Percentiles rank a stretch among this genome's conserved stretches.
Evolutionary conservation across 2,329 filamentous ascomycete genomes (phyloP).

Genomic region (Penicillium expansum): DNA sequence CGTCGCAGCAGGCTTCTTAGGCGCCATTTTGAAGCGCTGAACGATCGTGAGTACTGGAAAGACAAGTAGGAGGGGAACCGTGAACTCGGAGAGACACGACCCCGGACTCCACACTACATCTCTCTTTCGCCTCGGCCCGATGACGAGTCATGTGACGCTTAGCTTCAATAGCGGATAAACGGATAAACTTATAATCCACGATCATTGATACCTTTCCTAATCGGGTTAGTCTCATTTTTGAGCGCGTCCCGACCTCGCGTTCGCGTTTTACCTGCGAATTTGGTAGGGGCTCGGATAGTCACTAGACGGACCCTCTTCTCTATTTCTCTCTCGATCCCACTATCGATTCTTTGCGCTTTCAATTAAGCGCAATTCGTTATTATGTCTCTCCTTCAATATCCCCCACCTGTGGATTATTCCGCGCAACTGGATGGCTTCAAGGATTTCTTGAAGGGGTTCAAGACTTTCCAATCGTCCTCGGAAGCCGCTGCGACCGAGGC

Average conservation of each 20-base stretch:
- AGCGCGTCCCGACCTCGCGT: conserved; percentile 17
- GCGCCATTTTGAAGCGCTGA: conserved; percentile 38
- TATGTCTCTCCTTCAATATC: conserved; percentile 85
- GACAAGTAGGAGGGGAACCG: conserved; percentile 13
- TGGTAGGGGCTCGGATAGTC: conserved; percentile 14
- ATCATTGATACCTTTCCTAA: conserved; percentile 5
- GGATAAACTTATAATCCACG: conserved; percentile 7
- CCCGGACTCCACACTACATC: conserved; percentile 22
- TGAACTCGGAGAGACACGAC: conserved; percentile 15
- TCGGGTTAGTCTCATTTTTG: conserved; percentile 7
- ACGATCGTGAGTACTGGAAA: conserved; percentile 8
- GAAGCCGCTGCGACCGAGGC: conserved; percentile 70
- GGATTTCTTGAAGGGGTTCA: conserved; percentile 84
- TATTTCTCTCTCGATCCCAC: conserved; percentile 17
- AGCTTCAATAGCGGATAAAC: conserved; percentile 1
- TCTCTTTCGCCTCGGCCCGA: conserved; percentile 33
- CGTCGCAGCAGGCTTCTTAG: conserved; percentile 58
- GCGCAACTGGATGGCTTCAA: conserved; percentile 79
- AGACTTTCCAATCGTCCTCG: conserved; percentile 65
- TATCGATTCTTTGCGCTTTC: conserved; percentile 21
- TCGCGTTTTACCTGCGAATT: conserved; percentile 11
- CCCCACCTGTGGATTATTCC: conserved; percentile 78
- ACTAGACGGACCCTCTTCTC: conserved; percentile 12
- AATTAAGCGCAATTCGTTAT: conserved; percentile 23
- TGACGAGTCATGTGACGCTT: conserved; percentile 15